Base-by-base conservation (phyloP, 192 early-diverging fungal species). In the Chytriomyces sp. region DNA sequence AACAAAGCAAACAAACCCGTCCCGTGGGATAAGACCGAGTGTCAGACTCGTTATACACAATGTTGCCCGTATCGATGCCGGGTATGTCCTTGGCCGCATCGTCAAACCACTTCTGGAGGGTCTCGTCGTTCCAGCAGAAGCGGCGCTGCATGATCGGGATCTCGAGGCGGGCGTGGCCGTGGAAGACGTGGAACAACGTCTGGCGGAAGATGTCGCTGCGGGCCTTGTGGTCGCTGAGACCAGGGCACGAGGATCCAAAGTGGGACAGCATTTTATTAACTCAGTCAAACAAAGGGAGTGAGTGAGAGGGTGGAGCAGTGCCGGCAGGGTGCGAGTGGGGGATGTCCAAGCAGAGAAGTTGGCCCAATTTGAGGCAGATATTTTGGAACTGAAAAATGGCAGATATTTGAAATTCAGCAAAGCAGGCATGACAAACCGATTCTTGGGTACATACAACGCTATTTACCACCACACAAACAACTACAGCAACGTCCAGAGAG, bases 101-200 rank as follows among this genome's bases (percentile, higher is more conserved):
- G n/a, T 13, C 63, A 26, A 64, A 13, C 67, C 67, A 69, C 67
- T n/a, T 11, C 13, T 43, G 10, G 10, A 69, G 67, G 16, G 18
- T 13, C 43, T 43, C 67, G 18, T 50, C 67, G 44, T 28, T 45
- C 67, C 67, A 69, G 45, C 45, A 45, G 67, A 49, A 69, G 44
- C 67, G 67, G 44, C 67, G 67, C 67, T 69, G 67, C 67, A 69
- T 69, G 44, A 69, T 48, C 45, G 67, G 67, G 26, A 69, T 50
- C 67, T 69, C 67, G 5, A 69, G 67, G 11, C 67, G 44, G 43
- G 13, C 67, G 45, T 49, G 67, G 18, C n/a, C 3, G 44, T 45
- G 45, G 48, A 69, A 69, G 43, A 69, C 45, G 4, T 18, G n/a
- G 67, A 45, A 45, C 45, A 69, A 8, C 45, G 67, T 49, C 67